Evolutionary conservation across 1,139 yeast genomes (phyloP).

Genomic region (Debaryomyces psychrophilus): DNA sequence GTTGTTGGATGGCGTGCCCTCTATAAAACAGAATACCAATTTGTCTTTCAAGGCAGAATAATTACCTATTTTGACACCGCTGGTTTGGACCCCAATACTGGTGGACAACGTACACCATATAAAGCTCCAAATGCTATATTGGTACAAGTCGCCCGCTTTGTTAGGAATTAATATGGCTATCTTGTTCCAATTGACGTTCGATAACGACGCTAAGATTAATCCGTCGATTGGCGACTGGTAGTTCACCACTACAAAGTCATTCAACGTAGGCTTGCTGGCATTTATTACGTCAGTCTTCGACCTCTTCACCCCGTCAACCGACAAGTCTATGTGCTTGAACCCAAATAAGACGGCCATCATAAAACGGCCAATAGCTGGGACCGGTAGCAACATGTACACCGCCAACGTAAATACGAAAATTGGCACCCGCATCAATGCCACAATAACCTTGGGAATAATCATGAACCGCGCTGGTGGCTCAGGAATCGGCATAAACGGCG

Average conservation of each 20-base stretch:
- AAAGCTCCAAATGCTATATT: conserved; percentile 39
- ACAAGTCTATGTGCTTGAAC: conserved; percentile 36
- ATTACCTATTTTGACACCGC: conserved; percentile 20
- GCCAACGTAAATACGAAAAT: conserved; percentile 25
- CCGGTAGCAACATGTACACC: conserved; percentile 21
- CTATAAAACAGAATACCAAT: conserved; percentile 56
- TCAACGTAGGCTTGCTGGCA: conserved; percentile 40
- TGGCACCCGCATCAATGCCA: conserved; percentile 32
- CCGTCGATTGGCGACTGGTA: conserved; percentile 60
- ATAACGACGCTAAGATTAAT: conserved; percentile 32
- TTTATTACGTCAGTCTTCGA: conserved; percentile 38
- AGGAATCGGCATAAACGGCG: conserved; percentile 66
- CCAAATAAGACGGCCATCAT: conserved; percentile 27
- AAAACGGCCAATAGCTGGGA: conserved; percentile 20
- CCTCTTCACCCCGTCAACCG: conserved; percentile 56
- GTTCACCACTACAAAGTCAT: conserved; percentile 54
- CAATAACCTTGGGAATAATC: conserved; percentile 15
- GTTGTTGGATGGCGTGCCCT: conserved; percentile 74
- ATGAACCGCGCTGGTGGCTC: conserved; percentile 14
- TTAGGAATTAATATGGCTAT: conserved; percentile 51
- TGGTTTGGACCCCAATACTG: conserved; percentile 19
- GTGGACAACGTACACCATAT: conserved; percentile 34
- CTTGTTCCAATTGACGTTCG: conserved; percentile 32
- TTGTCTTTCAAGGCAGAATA: conserved; percentile 30
- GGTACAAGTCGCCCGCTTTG: conserved; percentile 36